A percentile compares a stretch with the other conserved stretches of the same genome.
Evolutionary conservation across 345 rosid genomes (phyloP).

Genomic region (Salix caprea): DNA sequence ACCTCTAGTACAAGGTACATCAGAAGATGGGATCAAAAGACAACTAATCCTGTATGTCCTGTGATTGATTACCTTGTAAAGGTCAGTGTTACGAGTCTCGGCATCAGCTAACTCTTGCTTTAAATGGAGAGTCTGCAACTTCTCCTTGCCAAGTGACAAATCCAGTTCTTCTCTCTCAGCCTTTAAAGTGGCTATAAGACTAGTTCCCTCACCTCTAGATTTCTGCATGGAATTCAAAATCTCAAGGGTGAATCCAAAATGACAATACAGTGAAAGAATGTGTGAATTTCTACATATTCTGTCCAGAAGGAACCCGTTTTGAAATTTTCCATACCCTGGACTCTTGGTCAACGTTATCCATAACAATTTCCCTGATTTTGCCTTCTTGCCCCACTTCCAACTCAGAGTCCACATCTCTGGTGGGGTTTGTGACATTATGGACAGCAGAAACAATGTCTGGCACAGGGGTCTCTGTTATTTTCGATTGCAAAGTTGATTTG

Average conservation of each 20-base stretch:
- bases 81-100: slow-evolving; percentile 63
- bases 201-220: slow-evolving; percentile 44
- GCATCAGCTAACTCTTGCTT: slow-evolving; percentile 76
- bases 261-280: not conserved
- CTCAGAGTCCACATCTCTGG: slow-evolving; percentile 84
- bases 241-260: not conserved
- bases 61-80: slow-evolving; percentile 60
- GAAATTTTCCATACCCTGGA: slow-evolving; percentile 39
- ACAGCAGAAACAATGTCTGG: slow-evolving; percentile 81
- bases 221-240: slow-evolving; percentile 38
- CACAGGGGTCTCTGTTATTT: slow-evolving; percentile 47
- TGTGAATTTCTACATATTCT: not conserved
- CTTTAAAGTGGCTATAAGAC: slow-evolving; percentile 50
- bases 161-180: slow-evolving; percentile 82
- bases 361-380: slow-evolving; percentile 77
- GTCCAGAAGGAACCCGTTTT: not conserved
- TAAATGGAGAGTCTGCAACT: slow-evolving; percentile 55
- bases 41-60: not conserved
- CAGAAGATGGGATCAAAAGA: not conserved
- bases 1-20: not conserved
- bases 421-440: slow-evolving; percentile 55
- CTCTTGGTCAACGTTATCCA: slow-evolving; percentile 63
- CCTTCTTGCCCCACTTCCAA: slow-evolving; percentile 70
- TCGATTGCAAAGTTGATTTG: slow-evolving; percentile 75
- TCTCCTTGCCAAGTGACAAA: slow-evolving; percentile 66